Percentiles rank a stretch among this genome's conserved stretches.
Evolutionary conservation across 192 early-diverging fungal species (phyloP).

Genomic region (Backusella tuberculispora): DNA sequence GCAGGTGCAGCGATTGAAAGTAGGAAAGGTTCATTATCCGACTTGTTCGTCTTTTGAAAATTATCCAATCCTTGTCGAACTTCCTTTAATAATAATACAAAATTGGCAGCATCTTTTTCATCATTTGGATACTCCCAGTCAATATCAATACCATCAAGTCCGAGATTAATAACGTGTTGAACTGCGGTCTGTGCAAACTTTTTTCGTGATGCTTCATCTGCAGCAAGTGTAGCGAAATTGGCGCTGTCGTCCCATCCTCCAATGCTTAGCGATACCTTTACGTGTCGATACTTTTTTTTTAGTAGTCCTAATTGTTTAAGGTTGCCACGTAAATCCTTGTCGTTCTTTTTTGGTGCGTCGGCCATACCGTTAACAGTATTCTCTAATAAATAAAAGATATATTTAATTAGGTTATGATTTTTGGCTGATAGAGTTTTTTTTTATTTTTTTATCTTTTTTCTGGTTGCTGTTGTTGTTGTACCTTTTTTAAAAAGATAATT

Average conservation of each 20-base stretch:
- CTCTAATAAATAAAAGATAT: neutral
- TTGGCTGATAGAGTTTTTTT: neutral
- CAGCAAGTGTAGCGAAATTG: conserved; percentile 67
- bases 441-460: neutral
- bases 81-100: conserved; percentile 72
- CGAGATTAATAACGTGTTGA: conserved; percentile 47
- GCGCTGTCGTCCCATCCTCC: conserved; percentile 79
- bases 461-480: neutral
- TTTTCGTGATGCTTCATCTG: conserved; percentile 46
- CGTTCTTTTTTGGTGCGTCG: conserved; percentile 57
- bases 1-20: conserved; percentile 71
- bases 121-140: conserved; percentile 83
- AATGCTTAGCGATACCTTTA: conserved; percentile 73
- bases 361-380: conserved; percentile 40
- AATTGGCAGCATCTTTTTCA: conserved; percentile 77
- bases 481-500: conserved; percentile 55
- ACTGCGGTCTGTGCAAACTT: conserved; percentile 61
- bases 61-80: conserved; percentile 72
- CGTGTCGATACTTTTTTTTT: conserved; percentile 66
- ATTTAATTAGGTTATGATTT: neutral
- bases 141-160: conserved; percentile 64
- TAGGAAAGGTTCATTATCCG: conserved; percentile 49
- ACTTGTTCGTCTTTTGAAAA: conserved; percentile 35
- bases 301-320: conserved; percentile 66
- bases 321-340: conserved; percentile 55